Conservation (phyloP, 345 rosid genomes). For the Aquilaria sinensis region DNA sequence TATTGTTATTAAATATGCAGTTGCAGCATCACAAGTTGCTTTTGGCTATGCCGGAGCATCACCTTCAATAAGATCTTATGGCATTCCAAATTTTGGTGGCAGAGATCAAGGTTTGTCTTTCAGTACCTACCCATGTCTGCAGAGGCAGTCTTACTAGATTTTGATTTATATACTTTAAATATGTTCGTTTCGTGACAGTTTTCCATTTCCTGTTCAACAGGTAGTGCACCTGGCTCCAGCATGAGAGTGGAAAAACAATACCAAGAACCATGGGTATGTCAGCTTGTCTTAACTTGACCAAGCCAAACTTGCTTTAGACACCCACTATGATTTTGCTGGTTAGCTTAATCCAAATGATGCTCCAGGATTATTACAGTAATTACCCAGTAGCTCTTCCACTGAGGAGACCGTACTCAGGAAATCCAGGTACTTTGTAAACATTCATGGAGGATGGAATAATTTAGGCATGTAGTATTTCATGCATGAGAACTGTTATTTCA, state of each 20-base stretch:
- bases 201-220: constrained; percentile 22
- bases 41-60: constrained; percentile 48
- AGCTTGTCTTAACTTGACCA: constrained; percentile 7
- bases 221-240: constrained; percentile 28
- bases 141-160: constrained; percentile 3
- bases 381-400: constrained; percentile 75
- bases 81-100: constrained; percentile 22
- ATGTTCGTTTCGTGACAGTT: constrained; percentile 4
- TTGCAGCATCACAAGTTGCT: constrained; percentile 38
- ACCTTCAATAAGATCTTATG: constrained; percentile 33
- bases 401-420: constrained; percentile 74
- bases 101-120: constrained; percentile 13
- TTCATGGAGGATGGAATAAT: not conserved
- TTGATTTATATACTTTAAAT: constrained; percentile 5
- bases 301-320: constrained; percentile 2
- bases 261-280: constrained; percentile 85
- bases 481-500: too few relatives aligned
- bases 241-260: constrained; percentile 44
- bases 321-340: not conserved
- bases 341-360: constrained; percentile 5
- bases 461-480: too few relatives aligned
- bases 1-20: constrained; percentile 21
- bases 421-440: constrained; percentile 54
- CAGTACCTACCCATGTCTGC: constrained; percentile 18
- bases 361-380: constrained; percentile 72